Evolutionary conservation across 75 land plant species (phyloP).

Genomic region (Pseudotsuga menziesii): DNA sequence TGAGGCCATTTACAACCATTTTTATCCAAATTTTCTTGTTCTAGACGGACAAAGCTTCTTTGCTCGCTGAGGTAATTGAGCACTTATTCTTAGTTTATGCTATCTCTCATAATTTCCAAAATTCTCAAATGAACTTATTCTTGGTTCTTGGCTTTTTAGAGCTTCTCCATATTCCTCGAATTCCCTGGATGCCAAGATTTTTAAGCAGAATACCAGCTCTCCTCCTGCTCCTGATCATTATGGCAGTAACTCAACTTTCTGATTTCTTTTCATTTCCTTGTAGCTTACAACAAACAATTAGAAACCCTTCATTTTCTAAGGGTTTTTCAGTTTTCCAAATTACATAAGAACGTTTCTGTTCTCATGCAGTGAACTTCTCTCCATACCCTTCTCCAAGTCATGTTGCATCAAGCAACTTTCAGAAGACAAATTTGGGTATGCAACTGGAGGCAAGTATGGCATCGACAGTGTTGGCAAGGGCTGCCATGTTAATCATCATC

Average conservation of each 20-base stretch:
- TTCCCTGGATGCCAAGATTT: not conserved
- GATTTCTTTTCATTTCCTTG: too few species aligned
- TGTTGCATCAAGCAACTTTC: not conserved
- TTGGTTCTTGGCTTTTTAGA: not conserved
- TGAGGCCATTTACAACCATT: too few species aligned
- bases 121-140: not conserved
- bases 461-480: not conserved
- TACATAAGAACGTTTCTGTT: not conserved
- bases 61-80: too few species aligned
- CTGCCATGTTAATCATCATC: not conserved
- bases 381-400: not conserved
- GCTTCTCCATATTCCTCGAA: constrained; percentile 6
- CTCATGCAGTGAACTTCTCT: not conserved
- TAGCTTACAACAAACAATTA: too few species aligned
- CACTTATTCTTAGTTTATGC: too few species aligned
- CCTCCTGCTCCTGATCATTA: too few species aligned
- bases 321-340: too few species aligned
- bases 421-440: not conserved
- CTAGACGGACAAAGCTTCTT: too few species aligned
- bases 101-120: too few species aligned
- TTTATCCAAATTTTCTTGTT: too few species aligned
- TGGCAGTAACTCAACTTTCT: too few species aligned
- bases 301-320: not conserved
- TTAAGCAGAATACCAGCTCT: not conserved
- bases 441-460: not conserved